Conservation (phyloP, 371 early-diverging fungal species). For the Mucor ambiguus region DNA sequence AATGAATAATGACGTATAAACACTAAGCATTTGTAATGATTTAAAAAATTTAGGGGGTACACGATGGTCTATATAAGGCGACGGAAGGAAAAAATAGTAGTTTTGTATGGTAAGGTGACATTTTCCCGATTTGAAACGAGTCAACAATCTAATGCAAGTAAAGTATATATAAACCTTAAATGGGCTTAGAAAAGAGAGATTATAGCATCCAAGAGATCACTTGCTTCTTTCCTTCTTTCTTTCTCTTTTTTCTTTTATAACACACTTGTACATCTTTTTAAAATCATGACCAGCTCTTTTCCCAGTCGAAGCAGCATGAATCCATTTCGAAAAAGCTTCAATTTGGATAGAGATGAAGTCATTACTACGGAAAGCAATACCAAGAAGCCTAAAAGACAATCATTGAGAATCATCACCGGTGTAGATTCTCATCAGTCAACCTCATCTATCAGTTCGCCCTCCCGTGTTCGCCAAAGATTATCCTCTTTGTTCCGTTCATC, state of each 20-base stretch:
- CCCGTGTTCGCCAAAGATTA: conserved; percentile 20
- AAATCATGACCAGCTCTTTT: conserved; percentile 11
- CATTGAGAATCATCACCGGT: conserved; percentile 17
- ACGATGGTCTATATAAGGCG: neutral
- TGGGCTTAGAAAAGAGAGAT: neutral
- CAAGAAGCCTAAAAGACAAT: neutral
- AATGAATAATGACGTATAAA: conserved; percentile 1
- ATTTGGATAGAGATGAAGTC: conserved; percentile 2
- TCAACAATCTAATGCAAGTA: conserved; percentile 1
- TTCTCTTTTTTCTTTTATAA: conserved; percentile 4
- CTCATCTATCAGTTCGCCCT: neutral
- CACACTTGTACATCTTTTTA: neutral
- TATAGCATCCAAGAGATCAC: neutral
- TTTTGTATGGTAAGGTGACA: conserved; percentile 6
- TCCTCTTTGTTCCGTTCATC: conserved; percentile 18
- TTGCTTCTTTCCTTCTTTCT: neutral
- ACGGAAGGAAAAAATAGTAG: conserved; percentile 6
- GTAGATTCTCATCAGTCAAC: neutral
- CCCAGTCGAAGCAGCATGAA: conserved; percentile 14
- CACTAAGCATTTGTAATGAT: conserved; percentile 3
- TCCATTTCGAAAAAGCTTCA: conserved; percentile 6
- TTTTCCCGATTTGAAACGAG: neutral
- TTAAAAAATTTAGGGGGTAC: neutral
- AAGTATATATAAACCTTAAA: conserved; percentile 3
- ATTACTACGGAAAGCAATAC: neutral